phyloP scores from a whole-genome alignment of 2,329 filamentous ascomycete species.

The Fulvia fulva region DNA sequence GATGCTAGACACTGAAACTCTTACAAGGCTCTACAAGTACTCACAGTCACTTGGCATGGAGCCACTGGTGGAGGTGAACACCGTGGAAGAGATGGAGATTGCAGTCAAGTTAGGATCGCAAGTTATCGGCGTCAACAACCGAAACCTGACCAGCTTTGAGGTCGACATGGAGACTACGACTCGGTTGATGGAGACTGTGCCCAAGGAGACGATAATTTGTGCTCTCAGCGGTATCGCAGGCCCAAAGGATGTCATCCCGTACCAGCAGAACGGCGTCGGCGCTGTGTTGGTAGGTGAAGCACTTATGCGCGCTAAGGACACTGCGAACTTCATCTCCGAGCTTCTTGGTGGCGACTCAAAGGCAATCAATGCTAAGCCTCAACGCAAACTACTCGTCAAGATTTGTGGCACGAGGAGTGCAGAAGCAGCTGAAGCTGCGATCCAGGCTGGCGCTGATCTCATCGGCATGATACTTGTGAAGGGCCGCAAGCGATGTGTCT shows the following conservation, averaged over 20 bases:
- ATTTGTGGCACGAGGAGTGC: slow-evolving; percentile 87
- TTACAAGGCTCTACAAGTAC: slow-evolving; percentile 80
- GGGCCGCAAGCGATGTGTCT: slow-evolving; percentile 73
- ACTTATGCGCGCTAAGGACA: slow-evolving; percentile 86
- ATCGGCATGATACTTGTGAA: slow-evolving; percentile 90
- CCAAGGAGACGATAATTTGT: slow-evolving; percentile 80
- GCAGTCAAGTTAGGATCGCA: slow-evolving; percentile 82
- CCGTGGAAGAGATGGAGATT: slow-evolving; percentile 82
- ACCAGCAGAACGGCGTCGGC: slow-evolving; percentile 83
- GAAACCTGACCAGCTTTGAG: slow-evolving; percentile 93
- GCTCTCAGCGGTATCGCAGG: slow-evolving; percentile 92
- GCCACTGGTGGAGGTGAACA: slow-evolving; percentile 94
- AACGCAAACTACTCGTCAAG: slow-evolving; percentile 67
- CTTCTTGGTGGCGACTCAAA: slow-evolving; percentile 61
- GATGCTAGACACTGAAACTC: slow-evolving; percentile 76
- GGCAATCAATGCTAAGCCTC: slow-evolving; percentile 24
- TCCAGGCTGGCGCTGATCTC: slow-evolving; percentile 83
- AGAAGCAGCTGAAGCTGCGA: slow-evolving; percentile 74
- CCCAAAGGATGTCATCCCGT: slow-evolving; percentile 80
- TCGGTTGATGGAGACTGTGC: slow-evolving; percentile 80
- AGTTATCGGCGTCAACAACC: slow-evolving; percentile 96
- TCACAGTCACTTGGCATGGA: slow-evolving; percentile 92
- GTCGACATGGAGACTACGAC: slow-evolving; percentile 68
- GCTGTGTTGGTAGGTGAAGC: slow-evolving; percentile 93
- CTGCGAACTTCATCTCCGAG: slow-evolving; percentile 74